Evolutionary conservation across 352 stramenopile species (phyloP), one percentile per base, ranked within the genome.

Genomic region (Phytophthora macrochlamydospora): DNA sequence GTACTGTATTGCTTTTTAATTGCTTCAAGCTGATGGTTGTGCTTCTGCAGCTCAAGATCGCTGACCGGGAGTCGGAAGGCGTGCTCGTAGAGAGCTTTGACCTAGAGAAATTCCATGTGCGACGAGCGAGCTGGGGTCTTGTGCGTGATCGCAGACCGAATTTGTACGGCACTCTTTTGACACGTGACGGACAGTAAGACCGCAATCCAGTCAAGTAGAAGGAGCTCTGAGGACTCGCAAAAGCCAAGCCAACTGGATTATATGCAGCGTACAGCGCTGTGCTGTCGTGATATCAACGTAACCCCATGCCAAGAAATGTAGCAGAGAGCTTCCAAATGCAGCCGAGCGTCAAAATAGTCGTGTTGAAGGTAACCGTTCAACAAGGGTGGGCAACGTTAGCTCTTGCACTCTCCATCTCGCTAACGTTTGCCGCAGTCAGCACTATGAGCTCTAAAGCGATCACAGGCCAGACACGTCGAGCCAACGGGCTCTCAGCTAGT

Each of bases 31-130:
- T 24, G 18, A 24, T 24, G 18, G 18, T 24, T 24, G 18, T 24
- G 18, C 18, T 24, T 24, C 18, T 32, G 38, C 54, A 94, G 86
- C 74, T 95, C 31, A 95, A 95, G 63, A 93, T 95, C 64, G 87
- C 87, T 1, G 87, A 95, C 44, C 87, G 87, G 13, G 87, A 95
- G 59, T 94, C 85, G 0, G 87, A 95, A 24, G 87, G 87, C n/a
- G 87, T 95, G 44, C 68, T 95, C 14, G 87, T 95, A 12, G 87
- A 95, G 69, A 92, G 75, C 59, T 93, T 95, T 52, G 84, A 93
- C 56, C 71, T 95, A 33, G 87, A 93, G 55, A 94, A 94, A 67
- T 92, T 94, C 63, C 87, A 92, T 49, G 81, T 92, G 24, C 83
- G 87, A 75, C 88, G 89, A 66, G 90, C 89, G 38, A 93, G 79